phyloP scores from a whole-genome alignment of 352 stramenopile species.

The Phytophthora sp. region DNA sequence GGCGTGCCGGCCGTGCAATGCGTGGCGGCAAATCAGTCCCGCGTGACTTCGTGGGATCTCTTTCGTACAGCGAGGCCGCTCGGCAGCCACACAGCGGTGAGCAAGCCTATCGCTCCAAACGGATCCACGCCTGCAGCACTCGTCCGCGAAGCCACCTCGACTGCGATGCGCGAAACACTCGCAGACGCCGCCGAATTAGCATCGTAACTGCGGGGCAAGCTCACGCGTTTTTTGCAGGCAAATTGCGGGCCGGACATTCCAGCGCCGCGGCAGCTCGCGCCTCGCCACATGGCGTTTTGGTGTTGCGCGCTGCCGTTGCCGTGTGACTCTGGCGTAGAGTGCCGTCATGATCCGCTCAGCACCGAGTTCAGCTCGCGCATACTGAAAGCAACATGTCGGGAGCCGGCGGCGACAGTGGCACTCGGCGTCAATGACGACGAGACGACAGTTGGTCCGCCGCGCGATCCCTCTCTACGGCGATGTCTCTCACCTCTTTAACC shows the following conservation, averaged over 20 bases:
- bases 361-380: slow-evolving; percentile 4
- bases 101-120: slow-evolving; percentile 16
- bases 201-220: not conserved
- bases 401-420: slow-evolving; percentile 5
- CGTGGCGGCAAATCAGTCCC: slow-evolving; percentile 24
- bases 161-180: slow-evolving; percentile 6
- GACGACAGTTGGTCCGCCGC: slow-evolving; percentile 11
- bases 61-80: slow-evolving; percentile 25
- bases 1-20: slow-evolving; percentile 6
- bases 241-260: too few relatives aligned
- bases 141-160: slow-evolving; percentile 11
- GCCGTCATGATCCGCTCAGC: slow-evolving; percentile 2
- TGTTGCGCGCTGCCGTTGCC: slow-evolving; percentile 18
- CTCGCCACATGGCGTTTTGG: slow-evolving; percentile 7
- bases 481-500: not conserved
- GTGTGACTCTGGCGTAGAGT: slow-evolving; percentile 32
- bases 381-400: slow-evolving; percentile 23
- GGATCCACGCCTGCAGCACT: slow-evolving; percentile 1
- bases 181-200: not conserved
- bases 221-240: too few relatives aligned
- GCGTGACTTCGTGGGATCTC: slow-evolving; percentile 16
- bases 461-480: not conserved
- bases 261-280: too few relatives aligned
- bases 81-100: slow-evolving; percentile 14
- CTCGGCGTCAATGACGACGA: too few relatives aligned